Percentiles rank a stretch among this genome's conserved stretches.
phyloP scores from a whole-genome alignment of 768 basidiomycete genomes.

The Termitomyces sp. region DNA sequence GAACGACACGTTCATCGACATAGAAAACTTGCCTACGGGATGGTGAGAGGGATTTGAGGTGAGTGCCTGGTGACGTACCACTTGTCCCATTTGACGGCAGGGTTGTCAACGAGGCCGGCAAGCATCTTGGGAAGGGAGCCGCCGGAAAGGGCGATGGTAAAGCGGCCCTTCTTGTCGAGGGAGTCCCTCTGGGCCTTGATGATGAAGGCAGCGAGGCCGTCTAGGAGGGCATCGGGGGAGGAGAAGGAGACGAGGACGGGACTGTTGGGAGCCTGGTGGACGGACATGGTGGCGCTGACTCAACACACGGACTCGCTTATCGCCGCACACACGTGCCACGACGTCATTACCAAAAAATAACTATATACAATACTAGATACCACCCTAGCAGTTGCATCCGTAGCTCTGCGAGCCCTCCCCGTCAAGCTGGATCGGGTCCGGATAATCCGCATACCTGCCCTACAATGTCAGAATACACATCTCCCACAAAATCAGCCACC shows the following conservation, averaged over 20 bases:
- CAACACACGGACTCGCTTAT: slow-evolving; percentile 4
- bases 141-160: slow-evolving; percentile 92
- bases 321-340: slow-evolving; percentile 1
- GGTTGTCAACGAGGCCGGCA: slow-evolving; percentile 58
- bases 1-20: slow-evolving; percentile 93
- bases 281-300: slow-evolving; percentile 23
- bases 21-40: slow-evolving; percentile 90
- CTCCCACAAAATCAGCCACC: not conserved
- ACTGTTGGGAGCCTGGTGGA: slow-evolving; percentile 55
- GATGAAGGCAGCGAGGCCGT: slow-evolving; percentile 76
- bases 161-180: slow-evolving; percentile 82
- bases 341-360: slow-evolving; percentile 8
- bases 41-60: not conserved
- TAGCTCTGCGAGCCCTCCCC: slow-evolving; percentile 88
- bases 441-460: slow-evolving; percentile 92
- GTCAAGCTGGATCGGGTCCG: slow-evolving; percentile 97
- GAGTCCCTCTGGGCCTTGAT: slow-evolving; percentile 86
- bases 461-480: not conserved
- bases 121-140: slow-evolving; percentile 88
- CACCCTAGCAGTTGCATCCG: slow-evolving; percentile 79
- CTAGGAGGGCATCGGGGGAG: slow-evolving; percentile 47
- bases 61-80: slow-evolving; percentile 52
- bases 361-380: slow-evolving; percentile 11
- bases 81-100: slow-evolving; percentile 84
- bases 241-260: slow-evolving; percentile 76